Conservation (phyloP, 805 yeast species). For the Saccharomycopsis oosterbeekiorum region DNA sequence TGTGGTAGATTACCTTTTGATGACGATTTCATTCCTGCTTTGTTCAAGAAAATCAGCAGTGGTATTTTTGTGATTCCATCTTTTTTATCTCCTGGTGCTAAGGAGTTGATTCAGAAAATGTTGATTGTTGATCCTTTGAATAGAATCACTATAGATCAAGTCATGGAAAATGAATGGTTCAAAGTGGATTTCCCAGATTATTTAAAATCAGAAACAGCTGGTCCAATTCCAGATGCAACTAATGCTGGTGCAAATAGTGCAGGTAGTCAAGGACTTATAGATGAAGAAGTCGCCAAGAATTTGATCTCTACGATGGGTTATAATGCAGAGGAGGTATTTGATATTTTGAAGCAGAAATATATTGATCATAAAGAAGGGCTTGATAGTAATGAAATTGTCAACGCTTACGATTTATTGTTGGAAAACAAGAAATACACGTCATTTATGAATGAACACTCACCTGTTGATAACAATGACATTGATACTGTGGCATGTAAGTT, state of each 20-base stretch:
- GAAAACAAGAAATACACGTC: conserved; percentile 66
- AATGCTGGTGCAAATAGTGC: conserved; percentile 5
- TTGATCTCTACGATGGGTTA: conserved; percentile 82
- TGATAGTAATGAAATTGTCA: conserved; percentile 57
- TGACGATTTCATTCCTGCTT: conserved; percentile 90
- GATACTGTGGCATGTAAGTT: conserved; percentile 52
- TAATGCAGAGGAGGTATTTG: conserved; percentile 71
- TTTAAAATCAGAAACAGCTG: conserved; percentile 31
- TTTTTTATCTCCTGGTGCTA: conserved; percentile 77
- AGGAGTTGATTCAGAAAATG: conserved; percentile 75
- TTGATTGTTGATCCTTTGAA: conserved; percentile 89
- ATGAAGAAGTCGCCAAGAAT: conserved; percentile 67
- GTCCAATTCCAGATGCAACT: conserved; percentile 27
- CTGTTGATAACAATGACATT: conserved; percentile 33
- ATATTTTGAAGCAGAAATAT: conserved; percentile 38
- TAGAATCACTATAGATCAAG: conserved; percentile 85
- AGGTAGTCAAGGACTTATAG: conserved; percentile 33
- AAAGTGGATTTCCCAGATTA: conserved; percentile 71
- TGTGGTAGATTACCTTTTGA: conserved; percentile 95
- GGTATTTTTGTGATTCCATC: conserved; percentile 91
- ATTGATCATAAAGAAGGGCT: conserved; percentile 31
- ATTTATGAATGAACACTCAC: conserved; percentile 35
- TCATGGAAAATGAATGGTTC: conserved; percentile 93
- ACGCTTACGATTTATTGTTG: conserved; percentile 74
- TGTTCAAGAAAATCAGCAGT: conserved; percentile 83